Conservation (phyloP, 2,329 filamentous ascomycete species). For the Boeremia exigua region DNA sequence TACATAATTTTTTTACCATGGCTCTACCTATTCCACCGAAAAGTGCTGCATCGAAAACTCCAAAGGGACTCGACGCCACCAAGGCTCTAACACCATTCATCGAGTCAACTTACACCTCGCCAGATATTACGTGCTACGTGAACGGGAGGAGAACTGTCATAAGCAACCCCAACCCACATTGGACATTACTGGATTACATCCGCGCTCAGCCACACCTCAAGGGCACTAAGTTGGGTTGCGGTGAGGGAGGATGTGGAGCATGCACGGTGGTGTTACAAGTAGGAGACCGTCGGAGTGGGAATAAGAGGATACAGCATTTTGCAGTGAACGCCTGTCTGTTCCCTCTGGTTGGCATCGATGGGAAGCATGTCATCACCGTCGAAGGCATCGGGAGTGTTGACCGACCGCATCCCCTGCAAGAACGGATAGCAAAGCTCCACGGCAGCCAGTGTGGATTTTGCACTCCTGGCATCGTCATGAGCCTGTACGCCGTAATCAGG, state of each 20-base stretch:
- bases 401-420: conserved; percentile 84
- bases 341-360: conserved; percentile 87
- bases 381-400: conserved; percentile 91
- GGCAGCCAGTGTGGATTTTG: conserved; percentile 95
- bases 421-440: conserved; percentile 86
- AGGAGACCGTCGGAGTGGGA: conserved; percentile 69
- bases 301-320: conserved; percentile 88
- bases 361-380: conserved; percentile 96
- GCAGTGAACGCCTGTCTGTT: conserved; percentile 94
- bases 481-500: conserved; percentile 83
- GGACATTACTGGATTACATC: conserved; percentile 90
- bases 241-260: conserved; percentile 92
- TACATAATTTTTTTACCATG: conserved; percentile 26
- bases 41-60: conserved; percentile 36
- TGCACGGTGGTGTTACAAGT: conserved; percentile 75
- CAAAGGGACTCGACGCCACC: conserved; percentile 33
- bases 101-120: conserved; percentile 78
- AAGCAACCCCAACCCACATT: conserved; percentile 85
- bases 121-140: conserved; percentile 77
- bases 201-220: conserved; percentile 82
- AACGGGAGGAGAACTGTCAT: conserved; percentile 87
- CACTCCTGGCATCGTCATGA: conserved; percentile 95
- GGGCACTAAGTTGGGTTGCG: conserved; percentile 93
- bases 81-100: conserved; percentile 68
- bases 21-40: conserved; percentile 38